phyloP scores from a whole-genome alignment of 2,329 filamentous ascomycete species.

The Botrytis porri region DNA sequence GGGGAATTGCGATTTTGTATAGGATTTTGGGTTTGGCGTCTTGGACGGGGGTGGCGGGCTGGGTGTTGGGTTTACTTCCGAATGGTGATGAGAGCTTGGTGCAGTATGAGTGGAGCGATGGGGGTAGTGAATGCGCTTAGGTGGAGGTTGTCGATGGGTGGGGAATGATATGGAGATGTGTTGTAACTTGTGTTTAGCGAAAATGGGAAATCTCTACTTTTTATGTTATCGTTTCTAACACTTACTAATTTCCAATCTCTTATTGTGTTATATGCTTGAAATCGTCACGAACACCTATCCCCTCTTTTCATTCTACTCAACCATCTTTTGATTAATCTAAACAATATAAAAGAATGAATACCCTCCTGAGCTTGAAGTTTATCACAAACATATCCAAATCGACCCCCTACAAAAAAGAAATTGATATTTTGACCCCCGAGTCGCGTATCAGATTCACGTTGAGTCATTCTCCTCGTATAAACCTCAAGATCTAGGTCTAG shows the following conservation, averaged over 20 bases:
- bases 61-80: not conserved
- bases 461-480: too few species aligned
- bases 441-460: too few species aligned
- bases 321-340: accelerated
- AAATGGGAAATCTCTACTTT: not conserved
- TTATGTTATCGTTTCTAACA: accelerated
- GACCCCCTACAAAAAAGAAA: too few species aligned
- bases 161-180: not conserved
- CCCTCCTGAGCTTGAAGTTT: too few species aligned
- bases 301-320: not conserved
- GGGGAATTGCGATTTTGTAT: not conserved
- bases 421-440: too few species aligned
- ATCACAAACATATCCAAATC: too few species aligned
- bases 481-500: too few species aligned
- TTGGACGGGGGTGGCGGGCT: conserved; percentile 2
- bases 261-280: not conserved
- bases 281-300: accelerated
- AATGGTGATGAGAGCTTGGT: not conserved
- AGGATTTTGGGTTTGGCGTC: not conserved
- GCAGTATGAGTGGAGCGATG: conserved; percentile 2
- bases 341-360: not conserved
- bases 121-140: not conserved
- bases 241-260: not conserved
- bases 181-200: too few species aligned
- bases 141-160: too few species aligned